Evolutionary conservation across 192 early-diverging fungal species (phyloP).

Genomic region (Coemansia sp.): DNA sequence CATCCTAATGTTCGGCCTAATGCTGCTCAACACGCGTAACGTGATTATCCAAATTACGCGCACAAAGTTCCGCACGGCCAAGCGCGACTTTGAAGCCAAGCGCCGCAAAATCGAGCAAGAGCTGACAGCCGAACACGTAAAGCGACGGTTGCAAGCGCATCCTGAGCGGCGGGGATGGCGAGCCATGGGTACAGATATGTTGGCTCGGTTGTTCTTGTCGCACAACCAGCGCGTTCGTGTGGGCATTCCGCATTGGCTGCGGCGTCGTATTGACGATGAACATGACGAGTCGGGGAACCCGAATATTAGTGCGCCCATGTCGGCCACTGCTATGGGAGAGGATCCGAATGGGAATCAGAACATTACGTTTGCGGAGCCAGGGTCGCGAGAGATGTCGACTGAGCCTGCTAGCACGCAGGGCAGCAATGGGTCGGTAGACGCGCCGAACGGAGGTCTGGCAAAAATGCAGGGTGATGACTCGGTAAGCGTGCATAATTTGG

Average conservation of each 20-base stretch:
- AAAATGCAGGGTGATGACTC: no score
- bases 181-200: slow-evolving; percentile 18
- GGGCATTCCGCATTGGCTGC: slow-evolving; percentile 47
- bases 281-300: slow-evolving; percentile 11
- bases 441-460: not conserved
- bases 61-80: slow-evolving; percentile 27
- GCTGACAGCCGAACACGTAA: slow-evolving; percentile 27
- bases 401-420: not conserved
- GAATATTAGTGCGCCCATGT: not conserved
- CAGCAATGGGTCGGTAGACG: not conserved
- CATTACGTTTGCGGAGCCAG: slow-evolving; percentile 10
- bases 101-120: slow-evolving; percentile 42
- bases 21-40: slow-evolving; percentile 53
- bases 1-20: slow-evolving; percentile 53
- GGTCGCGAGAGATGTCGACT: not conserved
- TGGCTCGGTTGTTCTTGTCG: slow-evolving; percentile 30
- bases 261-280: slow-evolving; percentile 16
- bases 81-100: slow-evolving; percentile 34
- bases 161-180: slow-evolving; percentile 28
- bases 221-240: slow-evolving; percentile 27
- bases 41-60: slow-evolving; percentile 48
- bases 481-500: no score
- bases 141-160: slow-evolving; percentile 35
- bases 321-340: not conserved
- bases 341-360: not conserved